phyloP scores from a whole-genome alignment of 1,139 yeast genomes.

The Taiozyma sp. region DNA sequence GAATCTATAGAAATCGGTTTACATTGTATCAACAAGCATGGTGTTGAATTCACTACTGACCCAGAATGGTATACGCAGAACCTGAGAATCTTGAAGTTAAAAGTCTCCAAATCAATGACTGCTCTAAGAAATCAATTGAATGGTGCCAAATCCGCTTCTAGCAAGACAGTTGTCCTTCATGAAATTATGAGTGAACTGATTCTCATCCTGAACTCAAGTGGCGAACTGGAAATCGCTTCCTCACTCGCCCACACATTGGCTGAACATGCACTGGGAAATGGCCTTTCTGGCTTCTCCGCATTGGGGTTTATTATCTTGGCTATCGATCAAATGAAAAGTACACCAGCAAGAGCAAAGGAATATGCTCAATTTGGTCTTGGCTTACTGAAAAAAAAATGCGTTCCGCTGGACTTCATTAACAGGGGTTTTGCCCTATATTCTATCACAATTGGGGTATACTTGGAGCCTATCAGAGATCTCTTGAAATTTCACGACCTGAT shows the following conservation, averaged over 20 bases:
- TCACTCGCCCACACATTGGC: constrained; percentile 28
- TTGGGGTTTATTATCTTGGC: constrained; percentile 30
- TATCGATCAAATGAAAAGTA: constrained; percentile 25
- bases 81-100: constrained; percentile 26
- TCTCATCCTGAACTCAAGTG: constrained; percentile 26
- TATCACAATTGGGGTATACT: constrained; percentile 37
- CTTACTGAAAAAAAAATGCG: constrained; percentile 35
- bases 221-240: constrained; percentile 21
- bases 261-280: constrained; percentile 27
- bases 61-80: constrained; percentile 26
- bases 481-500: constrained; percentile 24
- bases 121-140: constrained; percentile 37
- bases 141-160: constrained; percentile 27
- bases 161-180: constrained; percentile 32
- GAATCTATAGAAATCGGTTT: constrained; percentile 35
- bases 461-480: constrained; percentile 40
- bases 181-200: constrained; percentile 42
- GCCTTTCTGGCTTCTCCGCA: constrained; percentile 30
- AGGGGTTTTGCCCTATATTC: constrained; percentile 42
- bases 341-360: constrained; percentile 34
- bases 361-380: constrained; percentile 37
- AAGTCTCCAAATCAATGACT: constrained; percentile 38
- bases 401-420: constrained; percentile 36
- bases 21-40: constrained; percentile 29
- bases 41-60: constrained; percentile 27